phyloP scores from a whole-genome alignment of 2,329 filamentous ascomycete genomes.

The Proliferodiscus dingleyae region DNA sequence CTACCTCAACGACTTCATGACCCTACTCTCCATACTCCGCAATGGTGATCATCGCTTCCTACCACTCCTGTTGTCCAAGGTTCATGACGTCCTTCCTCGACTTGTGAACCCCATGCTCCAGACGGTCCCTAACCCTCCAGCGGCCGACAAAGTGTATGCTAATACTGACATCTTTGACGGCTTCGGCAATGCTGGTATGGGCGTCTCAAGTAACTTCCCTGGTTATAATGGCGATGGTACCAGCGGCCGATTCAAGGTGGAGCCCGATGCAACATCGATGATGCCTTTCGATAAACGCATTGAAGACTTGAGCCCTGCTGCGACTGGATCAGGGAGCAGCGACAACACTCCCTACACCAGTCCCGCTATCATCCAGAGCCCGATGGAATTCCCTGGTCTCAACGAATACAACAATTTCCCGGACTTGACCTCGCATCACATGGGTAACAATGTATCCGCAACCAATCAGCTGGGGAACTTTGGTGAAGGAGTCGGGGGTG shows the following conservation, averaged over 20 bases:
- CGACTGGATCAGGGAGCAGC: constrained; percentile 12
- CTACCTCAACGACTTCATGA: constrained; percentile 65
- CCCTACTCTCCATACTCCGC: constrained; percentile 65
- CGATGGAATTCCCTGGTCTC: constrained; percentile 24
- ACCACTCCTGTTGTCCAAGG: constrained; percentile 70
- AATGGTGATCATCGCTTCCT: constrained; percentile 72
- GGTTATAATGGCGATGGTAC: constrained; percentile 25
- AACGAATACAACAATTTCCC: constrained; percentile 20
- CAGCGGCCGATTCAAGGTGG: constrained; percentile 29
- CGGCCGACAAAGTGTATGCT: constrained; percentile 25
- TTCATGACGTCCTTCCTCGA: constrained; percentile 64
- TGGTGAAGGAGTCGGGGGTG: constrained; percentile 17
- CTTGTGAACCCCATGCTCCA: constrained; percentile 57
- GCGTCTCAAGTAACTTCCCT: constrained; percentile 26
- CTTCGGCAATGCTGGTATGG: constrained; percentile 59
- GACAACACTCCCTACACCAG: constrained; percentile 22
- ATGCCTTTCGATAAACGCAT: constrained; percentile 24
- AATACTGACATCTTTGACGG: constrained; percentile 61
- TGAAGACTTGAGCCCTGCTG: constrained; percentile 26
- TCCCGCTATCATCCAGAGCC: constrained; percentile 22
- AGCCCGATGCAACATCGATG: constrained; percentile 20
- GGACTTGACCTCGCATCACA: constrained; percentile 17
- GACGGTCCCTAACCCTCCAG: constrained; percentile 49
- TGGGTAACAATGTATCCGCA: constrained; percentile 4
- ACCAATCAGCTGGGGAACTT: constrained; percentile 14